phyloP scores from a whole-genome alignment of 208 protist species.

The Porcisia deanei region DNA sequence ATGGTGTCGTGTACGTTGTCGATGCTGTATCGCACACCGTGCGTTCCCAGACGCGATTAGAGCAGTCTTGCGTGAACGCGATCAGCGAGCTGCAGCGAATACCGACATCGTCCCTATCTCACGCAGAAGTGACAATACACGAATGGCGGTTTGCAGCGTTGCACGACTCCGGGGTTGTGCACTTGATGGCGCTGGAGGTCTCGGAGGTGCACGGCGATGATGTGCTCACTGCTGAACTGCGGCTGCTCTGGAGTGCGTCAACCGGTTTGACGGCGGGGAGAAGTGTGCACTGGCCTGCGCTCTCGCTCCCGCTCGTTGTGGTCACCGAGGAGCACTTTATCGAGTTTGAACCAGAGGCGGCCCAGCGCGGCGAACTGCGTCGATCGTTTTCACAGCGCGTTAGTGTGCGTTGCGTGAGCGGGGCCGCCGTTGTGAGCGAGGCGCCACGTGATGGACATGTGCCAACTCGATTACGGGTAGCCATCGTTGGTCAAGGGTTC shows the following conservation, averaged over 20 bases:
- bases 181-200: slow-evolving; percentile 19
- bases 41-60: slow-evolving; percentile 13
- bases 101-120: too few relatives aligned
- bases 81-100: slow-evolving; percentile 31
- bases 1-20: slow-evolving; percentile 48
- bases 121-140: background rate
- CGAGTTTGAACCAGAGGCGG: slow-evolving; percentile 27
- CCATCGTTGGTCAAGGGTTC: slow-evolving; percentile 44
- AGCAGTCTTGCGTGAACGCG: slow-evolving; percentile 59
- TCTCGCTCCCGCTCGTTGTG: slow-evolving; percentile 17
- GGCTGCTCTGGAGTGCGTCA: slow-evolving; percentile 24
- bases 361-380: slow-evolving; percentile 7
- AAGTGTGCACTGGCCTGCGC: slow-evolving; percentile 40
- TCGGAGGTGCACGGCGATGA: background rate
- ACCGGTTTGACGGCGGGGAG: slow-evolving; percentile 62
- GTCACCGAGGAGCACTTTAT: slow-evolving; percentile 48
- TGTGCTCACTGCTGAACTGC: background rate
- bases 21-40: slow-evolving; percentile 16
- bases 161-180: slow-evolving; percentile 51
- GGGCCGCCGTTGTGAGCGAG: slow-evolving; percentile 30
- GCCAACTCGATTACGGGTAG: slow-evolving; percentile 9
- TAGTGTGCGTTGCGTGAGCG: slow-evolving; percentile 73
- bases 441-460: background rate
- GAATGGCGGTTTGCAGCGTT: slow-evolving; percentile 32
- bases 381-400: slow-evolving; percentile 27